Evolutionary conservation across 2,329 filamentous ascomycete species (phyloP).

Genomic region (Domatiomyces globalis): DNA sequence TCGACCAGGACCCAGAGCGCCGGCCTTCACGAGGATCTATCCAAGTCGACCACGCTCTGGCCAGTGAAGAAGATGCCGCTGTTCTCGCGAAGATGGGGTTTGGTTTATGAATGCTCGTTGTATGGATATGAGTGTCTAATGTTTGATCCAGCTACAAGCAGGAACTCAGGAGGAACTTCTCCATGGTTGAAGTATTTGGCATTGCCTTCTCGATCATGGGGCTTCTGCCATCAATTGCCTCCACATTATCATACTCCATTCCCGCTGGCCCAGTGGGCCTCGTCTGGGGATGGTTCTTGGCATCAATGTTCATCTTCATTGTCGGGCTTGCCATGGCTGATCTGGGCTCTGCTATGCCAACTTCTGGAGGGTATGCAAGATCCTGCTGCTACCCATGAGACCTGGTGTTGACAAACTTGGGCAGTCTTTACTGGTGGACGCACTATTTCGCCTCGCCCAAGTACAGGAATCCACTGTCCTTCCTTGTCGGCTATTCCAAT

Average conservation of each 20-base stretch:
- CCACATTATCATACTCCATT: conserved; percentile 44
- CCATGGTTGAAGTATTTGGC: conserved; percentile 48
- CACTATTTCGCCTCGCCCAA: conserved; percentile 44
- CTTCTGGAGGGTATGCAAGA: conserved; percentile 31
- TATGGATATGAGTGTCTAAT: conserved; percentile 17
- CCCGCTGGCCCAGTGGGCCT: conserved; percentile 47
- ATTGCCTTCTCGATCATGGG: conserved; percentile 49
- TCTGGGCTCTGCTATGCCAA: conserved; percentile 40
- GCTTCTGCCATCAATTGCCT: conserved; percentile 46
- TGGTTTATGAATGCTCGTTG: neutral
- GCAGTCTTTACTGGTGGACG: conserved; percentile 43
- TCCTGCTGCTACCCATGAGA: neutral
- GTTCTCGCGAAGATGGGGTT: conserved; percentile 23
- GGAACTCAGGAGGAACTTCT: conserved; percentile 48
- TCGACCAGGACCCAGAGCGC: neutral
- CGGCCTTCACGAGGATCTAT: conserved; percentile 7
- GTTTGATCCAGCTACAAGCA: conserved; percentile 36
- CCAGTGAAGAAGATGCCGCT: conserved; percentile 27
- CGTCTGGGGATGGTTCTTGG: conserved; percentile 49
- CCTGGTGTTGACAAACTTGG: neutral
- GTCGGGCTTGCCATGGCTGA: conserved; percentile 46
- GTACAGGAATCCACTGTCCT: conserved; percentile 44
- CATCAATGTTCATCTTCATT: conserved; percentile 43
- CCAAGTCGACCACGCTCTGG: conserved; percentile 10
- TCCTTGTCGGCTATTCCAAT: conserved; percentile 48